Evolutionary conservation across 768 basidiomycete species (phyloP), one percentile per base, ranked within the genome.

Genomic region (Lyophyllum semitale): DNA sequence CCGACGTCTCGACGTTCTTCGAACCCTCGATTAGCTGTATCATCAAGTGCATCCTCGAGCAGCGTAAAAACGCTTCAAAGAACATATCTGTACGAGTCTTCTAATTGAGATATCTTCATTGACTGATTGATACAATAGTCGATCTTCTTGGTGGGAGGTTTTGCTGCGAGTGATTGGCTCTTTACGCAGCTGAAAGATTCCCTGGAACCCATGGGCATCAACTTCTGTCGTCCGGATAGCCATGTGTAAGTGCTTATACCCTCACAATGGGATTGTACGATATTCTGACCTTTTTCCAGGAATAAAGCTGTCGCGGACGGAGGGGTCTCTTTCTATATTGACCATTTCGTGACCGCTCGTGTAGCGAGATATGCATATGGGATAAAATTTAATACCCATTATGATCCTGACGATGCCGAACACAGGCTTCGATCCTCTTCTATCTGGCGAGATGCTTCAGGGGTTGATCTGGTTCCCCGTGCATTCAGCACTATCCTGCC

Each of bases 71-170:
- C 2, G 44, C 63, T 4, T 40, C 27, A 1, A 52, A 41, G 4
- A 60, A 54, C 12, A 57, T 68, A 12, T 54, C 63, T 8, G 67
- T 65, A 26, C 30, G 65, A 44, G 7, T 12, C 18, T 33, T 8
- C 48, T 33, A 12, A 22, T n/a, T 29, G 23, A 13, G 32, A 3
- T 22, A 25, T 26, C 22, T 27, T 1, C 12, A 18, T n/a, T 17
- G 18, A 38, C 35, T 29, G 17, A 29, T 17, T 38, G 8, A 23
- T 37, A 15, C 12, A 15, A 11, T 48, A 77, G 73, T 54, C 70
- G 13, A 70, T 82, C 51, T 66, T 83, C 51, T 66, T 83, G 13
- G 81, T 84, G 1, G 81, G 83, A 8, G 81, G 80, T 0, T 83
- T 83, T 63, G 76, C 77, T 9, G 77, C 79, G 1, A 82, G 74